Percentiles rank a stretch among this genome's conserved stretches.
Conservation (phyloP, 805 yeast species). For the Candida palmyrensis region DNA sequence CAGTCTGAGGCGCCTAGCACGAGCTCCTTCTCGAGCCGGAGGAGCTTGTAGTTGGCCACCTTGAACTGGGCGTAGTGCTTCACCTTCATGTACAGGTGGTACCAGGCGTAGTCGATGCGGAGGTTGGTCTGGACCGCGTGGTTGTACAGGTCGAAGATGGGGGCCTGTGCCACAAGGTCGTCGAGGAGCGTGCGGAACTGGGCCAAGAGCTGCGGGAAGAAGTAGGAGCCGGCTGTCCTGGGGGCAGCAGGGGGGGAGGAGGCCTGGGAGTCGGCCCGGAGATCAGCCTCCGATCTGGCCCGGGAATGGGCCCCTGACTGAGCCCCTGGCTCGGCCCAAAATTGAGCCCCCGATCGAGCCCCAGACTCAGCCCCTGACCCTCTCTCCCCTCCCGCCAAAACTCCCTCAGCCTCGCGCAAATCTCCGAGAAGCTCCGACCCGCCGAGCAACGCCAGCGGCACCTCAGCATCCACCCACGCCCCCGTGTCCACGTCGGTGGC, state of each 20-base stretch:
- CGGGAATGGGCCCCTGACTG: no score
- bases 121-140: slow-evolving; percentile 45
- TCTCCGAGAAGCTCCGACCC: slow-evolving; percentile 18
- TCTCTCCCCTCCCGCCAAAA: no score
- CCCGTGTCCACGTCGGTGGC: slow-evolving; percentile 4
- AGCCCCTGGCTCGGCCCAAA: no score
- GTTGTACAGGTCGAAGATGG: slow-evolving; percentile 44
- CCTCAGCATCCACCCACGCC: slow-evolving; percentile 17
- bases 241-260: no score
- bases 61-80: slow-evolving; percentile 54
- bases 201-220: slow-evolving; percentile 8
- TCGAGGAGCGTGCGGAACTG: slow-evolving; percentile 10
- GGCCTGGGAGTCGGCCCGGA: no score
- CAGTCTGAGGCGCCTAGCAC: slow-evolving; percentile 13
- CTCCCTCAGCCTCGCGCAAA: slow-evolving; percentile 6
- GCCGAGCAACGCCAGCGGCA: slow-evolving; percentile 13
- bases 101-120: slow-evolving; percentile 75
- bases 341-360: no score
- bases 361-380: no score
- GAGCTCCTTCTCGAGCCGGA: slow-evolving; percentile 31
- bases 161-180: slow-evolving; percentile 20
- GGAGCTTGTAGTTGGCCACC: slow-evolving; percentile 46
- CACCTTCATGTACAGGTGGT: slow-evolving; percentile 53
- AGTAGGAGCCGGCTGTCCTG: slow-evolving; percentile 2
- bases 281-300: no score